Conservation (phyloP, 352 stramenopile genomes). For the Pilasporangium apinafurcum region DNA sequence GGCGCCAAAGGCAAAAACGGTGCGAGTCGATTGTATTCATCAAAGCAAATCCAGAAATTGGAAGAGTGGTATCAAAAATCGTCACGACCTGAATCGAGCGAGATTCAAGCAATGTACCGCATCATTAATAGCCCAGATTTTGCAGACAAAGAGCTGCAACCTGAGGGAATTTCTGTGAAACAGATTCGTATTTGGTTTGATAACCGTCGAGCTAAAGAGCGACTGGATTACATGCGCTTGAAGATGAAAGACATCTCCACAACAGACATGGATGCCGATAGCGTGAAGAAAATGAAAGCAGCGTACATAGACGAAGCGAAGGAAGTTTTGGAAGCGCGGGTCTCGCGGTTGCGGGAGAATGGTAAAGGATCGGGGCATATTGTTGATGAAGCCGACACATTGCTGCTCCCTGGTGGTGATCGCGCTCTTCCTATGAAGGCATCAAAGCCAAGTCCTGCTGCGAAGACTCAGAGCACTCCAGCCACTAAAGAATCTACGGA, state of each 20-base stretch:
- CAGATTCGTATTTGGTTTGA: conserved; percentile 88
- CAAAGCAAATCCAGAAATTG: conserved; percentile 84
- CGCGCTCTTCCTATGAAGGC: conserved; percentile 29
- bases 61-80: conserved; percentile 86
- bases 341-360: conserved; percentile 76
- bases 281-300: conserved; percentile 84
- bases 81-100: conserved; percentile 67
- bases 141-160: conserved; percentile 76
- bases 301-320: conserved; percentile 87
- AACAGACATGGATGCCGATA: conserved; percentile 75
- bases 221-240: conserved; percentile 83
- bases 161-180: conserved; percentile 82
- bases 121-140: conserved; percentile 85
- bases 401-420: conserved; percentile 50
- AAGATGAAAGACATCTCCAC: conserved; percentile 89
- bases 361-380: conserved; percentile 57
- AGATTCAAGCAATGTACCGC: conserved; percentile 88
- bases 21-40: conserved; percentile 79
- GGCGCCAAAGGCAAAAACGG: conserved; percentile 67
- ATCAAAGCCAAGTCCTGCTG: conserved; percentile 20
- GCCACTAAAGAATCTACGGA: conserved; percentile 16
- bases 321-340: conserved; percentile 77
- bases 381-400: conserved; percentile 75
- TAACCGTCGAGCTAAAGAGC: conserved; percentile 79
- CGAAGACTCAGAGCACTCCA: conserved; percentile 13